phyloP scores from a whole-genome alignment of 1,284 basidiomycete species.

The Sporisorium reilianum region DNA sequence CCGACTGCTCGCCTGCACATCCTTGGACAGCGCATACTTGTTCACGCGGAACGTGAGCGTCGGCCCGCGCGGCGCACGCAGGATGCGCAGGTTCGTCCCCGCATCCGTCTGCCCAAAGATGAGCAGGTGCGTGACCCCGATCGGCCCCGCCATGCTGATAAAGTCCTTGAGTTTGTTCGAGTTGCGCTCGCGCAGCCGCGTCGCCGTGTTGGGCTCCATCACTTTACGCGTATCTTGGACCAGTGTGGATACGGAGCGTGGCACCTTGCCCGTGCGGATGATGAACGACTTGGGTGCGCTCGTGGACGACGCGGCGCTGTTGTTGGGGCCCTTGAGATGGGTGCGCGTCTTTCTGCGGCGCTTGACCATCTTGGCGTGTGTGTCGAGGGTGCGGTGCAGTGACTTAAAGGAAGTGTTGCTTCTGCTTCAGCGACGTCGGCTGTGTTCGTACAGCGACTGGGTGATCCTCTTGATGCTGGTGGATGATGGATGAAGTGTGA shows the following conservation, averaged over 20 bases:
- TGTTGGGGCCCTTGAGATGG: conserved; percentile 65
- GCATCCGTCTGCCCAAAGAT: conserved; percentile 78
- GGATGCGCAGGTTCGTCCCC: conserved; percentile 81
- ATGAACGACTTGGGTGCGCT: conserved; percentile 76
- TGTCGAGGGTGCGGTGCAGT: background rate
- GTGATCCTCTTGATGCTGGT: background rate
- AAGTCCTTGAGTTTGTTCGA: conserved; percentile 96
- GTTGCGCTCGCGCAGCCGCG: conserved; percentile 85
- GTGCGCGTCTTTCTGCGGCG: conserved; percentile 65
- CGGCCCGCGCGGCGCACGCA: conserved; percentile 90
- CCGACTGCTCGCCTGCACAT: conserved; percentile 78
- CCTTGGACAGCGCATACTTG: conserved; percentile 89
- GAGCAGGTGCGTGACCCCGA: conserved; percentile 92
- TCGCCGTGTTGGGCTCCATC: conserved; percentile 98
- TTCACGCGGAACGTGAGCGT: conserved; percentile 93
- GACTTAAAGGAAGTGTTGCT: background rate
- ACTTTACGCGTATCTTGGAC: conserved; percentile 92
- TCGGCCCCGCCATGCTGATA: conserved; percentile 87
- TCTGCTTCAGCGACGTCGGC: background rate
- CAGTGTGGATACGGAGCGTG: conserved; percentile 85
- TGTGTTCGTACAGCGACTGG: background rate
- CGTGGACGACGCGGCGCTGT: conserved; percentile 45
- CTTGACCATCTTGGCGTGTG: conserved; percentile 32
- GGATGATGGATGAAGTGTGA: background rate
- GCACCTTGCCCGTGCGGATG: conserved; percentile 93